phyloP scores from a whole-genome alignment of 768 basidiomycete species.

The Naganishia onofrii region DNA sequence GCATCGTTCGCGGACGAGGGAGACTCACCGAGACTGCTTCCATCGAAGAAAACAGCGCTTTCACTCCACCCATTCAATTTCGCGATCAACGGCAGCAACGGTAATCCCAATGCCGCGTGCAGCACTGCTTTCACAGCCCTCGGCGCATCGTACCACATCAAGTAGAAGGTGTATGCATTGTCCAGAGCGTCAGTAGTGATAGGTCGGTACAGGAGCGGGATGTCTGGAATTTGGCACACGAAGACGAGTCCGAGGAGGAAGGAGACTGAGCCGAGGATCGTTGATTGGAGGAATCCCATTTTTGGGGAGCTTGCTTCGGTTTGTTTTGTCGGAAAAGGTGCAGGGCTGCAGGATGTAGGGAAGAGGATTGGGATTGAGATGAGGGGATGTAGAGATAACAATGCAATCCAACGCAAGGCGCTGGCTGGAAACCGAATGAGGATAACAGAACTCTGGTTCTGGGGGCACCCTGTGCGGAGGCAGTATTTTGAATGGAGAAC shows the following conservation, averaged over 20 bases:
- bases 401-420: too few relatives aligned
- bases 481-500: too few relatives aligned
- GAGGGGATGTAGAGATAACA: too few relatives aligned
- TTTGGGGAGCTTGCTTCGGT: slow-evolving; percentile 5
- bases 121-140: slow-evolving; percentile 91
- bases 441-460: too few relatives aligned
- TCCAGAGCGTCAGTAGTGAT: slow-evolving; percentile 65
- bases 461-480: too few relatives aligned
- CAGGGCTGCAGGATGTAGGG: not conserved
- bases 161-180: slow-evolving; percentile 85
- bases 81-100: slow-evolving; percentile 67
- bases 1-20: not conserved
- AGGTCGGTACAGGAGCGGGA: slow-evolving; percentile 69
- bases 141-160: slow-evolving; percentile 87
- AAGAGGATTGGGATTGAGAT: too few relatives aligned
- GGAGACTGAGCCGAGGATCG: slow-evolving; percentile 78
- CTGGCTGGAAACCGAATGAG: too few relatives aligned
- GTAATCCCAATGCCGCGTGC: slow-evolving; percentile 78
- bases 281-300: slow-evolving; percentile 90
- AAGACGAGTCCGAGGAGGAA: slow-evolving; percentile 76
- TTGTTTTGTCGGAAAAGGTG: not conserved
- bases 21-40: slow-evolving; percentile 72
- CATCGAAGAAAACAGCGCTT: slow-evolving; percentile 92
- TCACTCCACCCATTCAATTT: slow-evolving; percentile 88
- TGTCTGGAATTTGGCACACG: slow-evolving; percentile 62